Base-by-base conservation (phyloP, 805 yeast genomes). In the Pichia thaimueangensis region DNA sequence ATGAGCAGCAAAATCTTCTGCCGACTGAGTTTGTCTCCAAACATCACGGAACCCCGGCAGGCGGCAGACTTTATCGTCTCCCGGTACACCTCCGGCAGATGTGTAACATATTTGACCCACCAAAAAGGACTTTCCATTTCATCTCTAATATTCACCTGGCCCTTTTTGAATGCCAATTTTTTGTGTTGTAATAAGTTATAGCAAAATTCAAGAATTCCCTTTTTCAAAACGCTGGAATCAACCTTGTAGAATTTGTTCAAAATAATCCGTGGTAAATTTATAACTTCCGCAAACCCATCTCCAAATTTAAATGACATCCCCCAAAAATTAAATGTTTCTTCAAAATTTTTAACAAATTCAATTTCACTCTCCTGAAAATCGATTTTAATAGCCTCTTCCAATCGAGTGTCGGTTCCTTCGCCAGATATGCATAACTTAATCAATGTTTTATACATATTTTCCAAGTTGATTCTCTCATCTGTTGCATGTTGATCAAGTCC, bases 401-500 rank as follows among this genome's bases (percentile, higher is more conserved):
- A 20, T 20, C 20, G 12, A 17, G 7, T 13, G 21, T 29, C n/a
- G 5, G 12, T 10, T 7, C 23, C 22, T 3, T 19, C 6, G 27
- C 19, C 19, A 3, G 10, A 11, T 17, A 35, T 1, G 23, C 41
- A 32, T n/a, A 10, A 4, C 6, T 45, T 34, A 3, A 75, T 52
- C 41, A 68, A 64, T 3, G 65, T 67, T 27, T 56, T 48, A n/a
- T 76, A 60, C 11, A 71, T 52, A 1, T 45, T 39, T 51, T 87
- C 96, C 2, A 82, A 71, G 35, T 67, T 66, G 0, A 84, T 67
- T 42, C 96, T 60, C 55, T 87, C 95, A 60, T 84, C 94, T 41
- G 82, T 76, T 0, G 95, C 95, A 64, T 87, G 96, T 53, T 86
- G 96, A 55, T 87, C 96, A 5, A 83, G 52, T 1, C 76, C 60